Evolutionary conservation across 2,329 filamentous ascomycete genomes (phyloP).

Genomic region (Penicillium sp.): DNA sequence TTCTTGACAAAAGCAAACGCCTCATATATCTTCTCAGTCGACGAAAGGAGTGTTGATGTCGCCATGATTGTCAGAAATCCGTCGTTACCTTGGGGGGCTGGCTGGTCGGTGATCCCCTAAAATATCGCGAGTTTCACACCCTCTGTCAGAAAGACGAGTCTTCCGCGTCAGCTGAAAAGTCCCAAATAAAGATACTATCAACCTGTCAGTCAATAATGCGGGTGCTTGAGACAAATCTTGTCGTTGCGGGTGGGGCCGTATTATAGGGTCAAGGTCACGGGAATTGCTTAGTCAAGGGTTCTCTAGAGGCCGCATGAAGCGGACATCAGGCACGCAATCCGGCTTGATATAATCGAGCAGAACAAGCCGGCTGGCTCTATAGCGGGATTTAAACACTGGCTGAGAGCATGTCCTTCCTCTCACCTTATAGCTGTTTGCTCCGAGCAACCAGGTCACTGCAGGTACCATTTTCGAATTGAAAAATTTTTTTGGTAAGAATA

Average conservation of each 20-base stretch:
- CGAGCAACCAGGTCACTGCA: slow-evolving; percentile 17
- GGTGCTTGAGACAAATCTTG: neutral
- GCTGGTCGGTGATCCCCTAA: neutral
- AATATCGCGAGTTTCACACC: neutral
- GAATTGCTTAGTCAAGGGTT: neutral
- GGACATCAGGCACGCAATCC: neutral
- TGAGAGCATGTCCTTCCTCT: slow-evolving; percentile 13
- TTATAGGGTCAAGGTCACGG: neutral
- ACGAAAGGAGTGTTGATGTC: slow-evolving; percentile 19
- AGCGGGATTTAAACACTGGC: neutral
- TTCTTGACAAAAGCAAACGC: slow-evolving; percentile 56
- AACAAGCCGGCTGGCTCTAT: neutral
- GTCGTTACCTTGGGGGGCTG: neutral
- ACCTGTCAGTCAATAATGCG: neutral
- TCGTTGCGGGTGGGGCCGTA: neutral
- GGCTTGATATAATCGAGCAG: neutral
- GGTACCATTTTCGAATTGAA: slow-evolving; percentile 12
- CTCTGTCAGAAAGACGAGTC: neutral
- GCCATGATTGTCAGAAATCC: slow-evolving; percentile 13
- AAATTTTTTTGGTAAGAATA: neutral
- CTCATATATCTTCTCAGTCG: slow-evolving; percentile 47
- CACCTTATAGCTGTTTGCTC: slow-evolving; percentile 10
- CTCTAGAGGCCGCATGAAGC: neutral
- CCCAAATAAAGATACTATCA: neutral
- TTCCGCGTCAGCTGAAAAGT: neutral